Base-by-base conservation (phyloP, 345 rosid genomes). In the Moricandia moricandioides region DNA sequence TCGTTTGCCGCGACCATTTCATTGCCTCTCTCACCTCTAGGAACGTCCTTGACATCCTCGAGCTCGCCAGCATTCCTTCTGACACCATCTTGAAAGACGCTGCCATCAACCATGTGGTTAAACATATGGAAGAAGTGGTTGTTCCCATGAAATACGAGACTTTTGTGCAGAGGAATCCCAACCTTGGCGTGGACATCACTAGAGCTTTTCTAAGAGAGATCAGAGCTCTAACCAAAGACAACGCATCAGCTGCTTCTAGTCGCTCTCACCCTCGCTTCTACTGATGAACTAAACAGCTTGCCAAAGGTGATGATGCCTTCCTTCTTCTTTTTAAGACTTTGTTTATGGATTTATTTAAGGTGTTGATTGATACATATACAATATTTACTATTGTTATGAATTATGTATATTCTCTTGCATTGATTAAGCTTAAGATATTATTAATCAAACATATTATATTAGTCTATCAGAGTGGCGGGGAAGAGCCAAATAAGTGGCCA, bases 91-190 rank as follows among this genome's bases (percentile, higher is more conserved):
- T 77, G 67, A 71, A 77, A 49, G 35, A 51, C 21, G 67, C 72
- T 0, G 76, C 76, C 0, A 17, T 77, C 62, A 24, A 4, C 31
- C 70, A 47, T 58, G 56, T 78, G 27, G 81, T 78, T 0, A 78
- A 78, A 27, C 76, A 66, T 27, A 78, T 78, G 77, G 81, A 78
- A 59, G 69, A 78, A 71, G 81, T 78, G 17, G 81, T 78, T 26
- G 27, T 78, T 27, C 77, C 80, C 0, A 71, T 77, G 72, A 77
- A 77, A 49, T 77, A 77, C 58, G 80, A 77, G 80, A 77, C 68
- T 0, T 77, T 77, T 77, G 76, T 35, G 49, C 72, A 58, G 80
- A 71, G 76, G 72, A 77, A 71, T 35, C 81, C 81, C 1, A 24
- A 71, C 65, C 58, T 77, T 13, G 61, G 80, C 29, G 80, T 77